These are phyloP conservation scores for Psilocybe sp. DNA, from an alignment of 768 basidiomycete species.

Conservation along the genomic window DNA sequence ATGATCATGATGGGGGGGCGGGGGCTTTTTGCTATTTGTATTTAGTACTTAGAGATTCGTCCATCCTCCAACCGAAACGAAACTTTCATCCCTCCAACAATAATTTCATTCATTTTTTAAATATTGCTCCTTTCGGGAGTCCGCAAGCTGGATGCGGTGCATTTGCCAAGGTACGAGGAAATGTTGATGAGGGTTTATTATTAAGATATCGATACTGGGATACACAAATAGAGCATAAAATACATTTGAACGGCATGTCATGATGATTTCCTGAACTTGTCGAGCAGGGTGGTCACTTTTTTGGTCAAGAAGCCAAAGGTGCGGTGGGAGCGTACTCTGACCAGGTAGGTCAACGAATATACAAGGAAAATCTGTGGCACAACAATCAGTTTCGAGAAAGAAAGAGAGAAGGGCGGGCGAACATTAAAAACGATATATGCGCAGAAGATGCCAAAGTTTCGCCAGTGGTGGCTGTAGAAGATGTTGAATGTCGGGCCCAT, in stretches of 20 bases:
- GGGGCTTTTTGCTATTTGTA: not conserved
- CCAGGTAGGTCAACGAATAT: slow-evolving; percentile 55
- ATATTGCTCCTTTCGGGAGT: not conserved
- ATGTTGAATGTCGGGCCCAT: slow-evolving; percentile 58
- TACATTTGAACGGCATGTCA: not conserved
- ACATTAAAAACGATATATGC: slow-evolving; percentile 48
- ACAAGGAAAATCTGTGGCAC: slow-evolving; percentile 38
- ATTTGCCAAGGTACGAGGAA: no score
- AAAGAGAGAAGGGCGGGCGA: slow-evolving; percentile 1
- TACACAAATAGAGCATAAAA: no score
- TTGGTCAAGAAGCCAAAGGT: slow-evolving; percentile 6
- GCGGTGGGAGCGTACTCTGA: slow-evolving; percentile 39
- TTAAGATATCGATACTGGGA: no score
- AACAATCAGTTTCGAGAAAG: not conserved
- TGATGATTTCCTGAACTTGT: slow-evolving; percentile 9
- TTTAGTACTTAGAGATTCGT: slow-evolving; percentile 19
- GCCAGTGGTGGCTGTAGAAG: slow-evolving; percentile 49
- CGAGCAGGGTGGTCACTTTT: slow-evolving; percentile 4
- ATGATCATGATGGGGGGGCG: slow-evolving; percentile 20
- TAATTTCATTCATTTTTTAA: slow-evolving; percentile 10
- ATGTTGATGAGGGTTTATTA: no score
- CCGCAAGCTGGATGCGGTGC: no score
- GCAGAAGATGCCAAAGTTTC: slow-evolving; percentile 49
- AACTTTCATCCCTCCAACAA: slow-evolving; percentile 6
- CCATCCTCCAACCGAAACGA: slow-evolving; percentile 9